Conservation (phyloP, 768 basidiomycete species). For the Hygrocybe punicea region DNA sequence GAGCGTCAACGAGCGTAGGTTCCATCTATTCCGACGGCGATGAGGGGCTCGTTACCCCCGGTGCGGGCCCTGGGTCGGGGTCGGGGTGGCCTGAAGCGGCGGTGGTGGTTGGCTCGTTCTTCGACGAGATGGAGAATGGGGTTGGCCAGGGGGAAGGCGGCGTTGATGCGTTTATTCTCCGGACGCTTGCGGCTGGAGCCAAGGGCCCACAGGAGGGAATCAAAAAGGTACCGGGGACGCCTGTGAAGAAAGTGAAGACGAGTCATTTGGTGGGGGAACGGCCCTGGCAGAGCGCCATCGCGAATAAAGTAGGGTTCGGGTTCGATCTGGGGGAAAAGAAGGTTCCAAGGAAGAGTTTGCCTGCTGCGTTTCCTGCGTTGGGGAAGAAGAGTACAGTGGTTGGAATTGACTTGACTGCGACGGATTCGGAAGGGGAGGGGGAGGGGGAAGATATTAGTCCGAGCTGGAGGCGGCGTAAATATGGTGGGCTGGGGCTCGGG, state of each 20-base stretch:
- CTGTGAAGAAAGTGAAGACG: slow-evolving; percentile 72
- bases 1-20: slow-evolving; percentile 59
- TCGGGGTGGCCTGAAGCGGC: slow-evolving; percentile 63
- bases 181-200: slow-evolving; percentile 57
- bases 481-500: slow-evolving; percentile 65
- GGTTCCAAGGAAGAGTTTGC: slow-evolving; percentile 67
- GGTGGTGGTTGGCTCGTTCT: slow-evolving; percentile 42
- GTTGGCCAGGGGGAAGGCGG: slow-evolving; percentile 22
- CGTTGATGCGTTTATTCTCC: slow-evolving; percentile 62
- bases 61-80: slow-evolving; percentile 46
- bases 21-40: slow-evolving; percentile 57
- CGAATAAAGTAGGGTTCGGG: slow-evolving; percentile 57
- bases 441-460: slow-evolving; percentile 66
- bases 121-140: slow-evolving; percentile 32
- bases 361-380: slow-evolving; percentile 60
- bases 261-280: slow-evolving; percentile 54
- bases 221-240: slow-evolving; percentile 75
- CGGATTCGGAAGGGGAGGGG: slow-evolving; percentile 58
- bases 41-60: slow-evolving; percentile 70
- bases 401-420: slow-evolving; percentile 31
- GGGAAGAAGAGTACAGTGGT: slow-evolving; percentile 23
- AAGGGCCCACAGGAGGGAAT: slow-evolving; percentile 33
- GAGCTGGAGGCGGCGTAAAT: slow-evolving; percentile 46
- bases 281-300: slow-evolving; percentile 80
- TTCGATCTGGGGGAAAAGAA: slow-evolving; percentile 48